These are phyloP conservation scores for Apiospora sp. DNA, from an alignment of 2,329 filamentous ascomycete genomes.

Conservation along the genomic window DNA sequence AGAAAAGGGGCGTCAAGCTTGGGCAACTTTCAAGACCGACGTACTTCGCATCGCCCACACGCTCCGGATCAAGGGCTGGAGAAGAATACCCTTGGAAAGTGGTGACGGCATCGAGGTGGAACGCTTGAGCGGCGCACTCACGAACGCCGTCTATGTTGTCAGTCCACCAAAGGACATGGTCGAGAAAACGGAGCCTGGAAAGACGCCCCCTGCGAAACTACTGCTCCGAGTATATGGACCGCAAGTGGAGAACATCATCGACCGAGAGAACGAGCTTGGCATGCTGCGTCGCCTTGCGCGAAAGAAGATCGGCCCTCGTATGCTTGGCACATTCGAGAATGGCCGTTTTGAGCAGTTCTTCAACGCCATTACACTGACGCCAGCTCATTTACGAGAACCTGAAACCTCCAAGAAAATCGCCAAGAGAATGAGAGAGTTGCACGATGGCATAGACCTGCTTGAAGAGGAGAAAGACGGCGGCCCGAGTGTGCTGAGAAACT, in stretches of 20 bases:
- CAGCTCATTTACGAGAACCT: conserved; percentile 77
- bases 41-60: conserved; percentile 91
- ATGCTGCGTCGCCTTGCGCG: conserved; percentile 86
- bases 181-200: conserved; percentile 44
- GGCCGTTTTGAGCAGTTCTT: conserved; percentile 96
- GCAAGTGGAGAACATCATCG: conserved; percentile 94
- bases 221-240: conserved; percentile 93
- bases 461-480: conserved; percentile 79
- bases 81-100: conserved; percentile 76
- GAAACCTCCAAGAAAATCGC: conserved; percentile 92
- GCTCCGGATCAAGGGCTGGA: conserved; percentile 89
- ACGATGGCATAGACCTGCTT: conserved; percentile 89
- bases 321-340: conserved; percentile 92
- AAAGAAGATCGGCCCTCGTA: conserved; percentile 90
- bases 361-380: conserved; percentile 81
- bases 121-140: conserved; percentile 87
- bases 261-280: conserved; percentile 86
- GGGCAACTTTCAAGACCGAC: conserved; percentile 90
- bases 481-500: conserved; percentile 88
- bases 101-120: conserved; percentile 75
- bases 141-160: conserved; percentile 96
- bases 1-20: conserved; percentile 77
- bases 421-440: conserved; percentile 95
- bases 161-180: conserved; percentile 75
- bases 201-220: conserved; percentile 69